Evolutionary conservation across 192 early-diverging fungal species (phyloP), one percentile per base, ranked within the genome.

Genomic region (Entomortierella beljakovae): DNA sequence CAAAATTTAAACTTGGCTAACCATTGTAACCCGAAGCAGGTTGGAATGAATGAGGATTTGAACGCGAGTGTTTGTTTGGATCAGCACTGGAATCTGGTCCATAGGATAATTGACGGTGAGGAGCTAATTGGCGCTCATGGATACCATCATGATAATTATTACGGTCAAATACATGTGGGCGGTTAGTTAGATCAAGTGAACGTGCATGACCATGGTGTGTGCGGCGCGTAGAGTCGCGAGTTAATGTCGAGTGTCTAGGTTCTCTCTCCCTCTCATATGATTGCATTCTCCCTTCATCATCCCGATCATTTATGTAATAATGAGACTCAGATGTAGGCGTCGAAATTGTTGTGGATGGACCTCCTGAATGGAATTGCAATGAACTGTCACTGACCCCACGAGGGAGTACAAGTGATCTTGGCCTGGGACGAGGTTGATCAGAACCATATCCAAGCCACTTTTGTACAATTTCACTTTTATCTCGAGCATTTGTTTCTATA

Each of bases 171-270:
- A 13, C n/a, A n/a, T n/a, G 3, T 50, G 28, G 40, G 33, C 28
- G 48, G 10, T 6, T 35, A 4, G 70, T 35, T 20, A 76, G 16
- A 54, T 76, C 72, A 9, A 68, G 28, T 23, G 72, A 76, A 5
- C 53, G 64, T 28, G 64, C 64, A 56, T 76, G 58, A 2, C 59
- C 38, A 34, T 68, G 72, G 40, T 49, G 28, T 3, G 57, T 53
- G 29, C 51, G 68, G 26, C 29, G 42, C 31, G 61, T 22, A 48
- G 13, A 9, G 20, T 50, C 1, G 33, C 1, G 48, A 13, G 48
- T 25, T 7, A 34, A 9, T 11, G 25, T 11, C 13, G 18, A 34
- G 5, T 31, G n/a, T 32, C 33, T 48, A 0, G 11, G 25, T 35
- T 16, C 48, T 26, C 13, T 46, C 6, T 26, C 50, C 11, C 29